These are phyloP conservation scores for Aspergillus pseudoterreus DNA, from an alignment of 2,329 filamentous ascomycete genomes.

Conservation along the genomic window DNA sequence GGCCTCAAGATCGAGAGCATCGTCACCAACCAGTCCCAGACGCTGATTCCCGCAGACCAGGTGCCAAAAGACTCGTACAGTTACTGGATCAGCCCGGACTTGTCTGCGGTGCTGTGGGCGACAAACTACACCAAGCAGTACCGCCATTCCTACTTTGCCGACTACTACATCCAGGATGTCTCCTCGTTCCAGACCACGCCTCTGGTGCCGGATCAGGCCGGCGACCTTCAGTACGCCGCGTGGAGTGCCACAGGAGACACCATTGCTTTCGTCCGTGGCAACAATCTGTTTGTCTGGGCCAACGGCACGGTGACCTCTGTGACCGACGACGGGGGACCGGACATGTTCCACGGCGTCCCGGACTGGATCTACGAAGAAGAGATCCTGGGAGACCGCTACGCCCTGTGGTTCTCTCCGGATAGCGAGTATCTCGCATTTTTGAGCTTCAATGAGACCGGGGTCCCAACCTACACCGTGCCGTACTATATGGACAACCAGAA, in stretches of 20 bases:
- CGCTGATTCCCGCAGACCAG: slow-evolving; percentile 56
- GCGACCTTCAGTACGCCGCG: slow-evolving; percentile 65
- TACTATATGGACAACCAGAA: slow-evolving; percentile 62
- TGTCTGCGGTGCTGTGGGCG: slow-evolving; percentile 58
- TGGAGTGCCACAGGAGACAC: slow-evolving; percentile 56
- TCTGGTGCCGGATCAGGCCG: slow-evolving; percentile 56
- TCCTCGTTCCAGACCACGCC: slow-evolving; percentile 46
- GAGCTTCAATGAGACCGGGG: slow-evolving; percentile 74
- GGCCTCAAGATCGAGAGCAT: slow-evolving; percentile 61
- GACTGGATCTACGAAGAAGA: slow-evolving; percentile 94
- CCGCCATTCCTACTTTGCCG: slow-evolving; percentile 63
- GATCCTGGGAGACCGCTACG: slow-evolving; percentile 69
- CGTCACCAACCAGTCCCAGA: slow-evolving; percentile 53
- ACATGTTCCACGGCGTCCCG: slow-evolving; percentile 86
- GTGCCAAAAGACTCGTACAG: slow-evolving; percentile 54
- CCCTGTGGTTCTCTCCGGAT: slow-evolving; percentile 88
- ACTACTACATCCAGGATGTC: slow-evolving; percentile 63
- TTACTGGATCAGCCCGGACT: slow-evolving; percentile 61
- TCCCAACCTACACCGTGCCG: slow-evolving; percentile 62
- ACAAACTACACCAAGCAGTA: slow-evolving; percentile 67
- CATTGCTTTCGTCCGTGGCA: slow-evolving; percentile 66
- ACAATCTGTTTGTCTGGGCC: slow-evolving; percentile 60
- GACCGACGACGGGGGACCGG: slow-evolving; percentile 75
- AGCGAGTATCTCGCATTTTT: slow-evolving; percentile 83
- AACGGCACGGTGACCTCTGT: slow-evolving; percentile 59